Base-by-base conservation (phyloP, 148 eudicot genomes). In the Nepenthes mirabilis region DNA sequence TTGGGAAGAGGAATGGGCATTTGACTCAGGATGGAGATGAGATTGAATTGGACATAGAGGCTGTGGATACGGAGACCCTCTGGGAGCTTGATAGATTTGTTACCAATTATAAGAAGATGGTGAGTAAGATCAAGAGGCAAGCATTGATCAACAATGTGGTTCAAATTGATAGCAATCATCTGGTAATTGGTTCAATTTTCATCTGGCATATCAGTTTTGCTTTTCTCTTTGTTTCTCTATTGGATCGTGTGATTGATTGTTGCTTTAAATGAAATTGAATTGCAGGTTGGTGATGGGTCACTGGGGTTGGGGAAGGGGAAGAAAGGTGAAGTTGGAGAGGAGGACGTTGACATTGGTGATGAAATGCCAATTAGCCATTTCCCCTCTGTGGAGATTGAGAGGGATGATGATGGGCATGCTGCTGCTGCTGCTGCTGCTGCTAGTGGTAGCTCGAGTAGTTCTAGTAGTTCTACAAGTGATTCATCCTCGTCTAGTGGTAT, bases 71-170 rank as follows among this genome's bases (percentile, higher is more conserved):
- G 1, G 97, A 89, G 70, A 89, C 97, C 0, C 78, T 89, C 8
- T 89, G 97, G 97, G 97, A 89, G 71, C 87, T 89, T 36, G 97
- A 89, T 68, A 70, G 97, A 9, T 86, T 89, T 67, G 87, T 89
- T 12, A 86, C 89, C 1, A 86, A 89, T 70, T 83, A 83, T 80
- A 89, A 89, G 87, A 89, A 89, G 73, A 56, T 77, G 79, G 97
- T 59, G 5, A 86, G 94, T 58, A 89, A 89, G 80, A 70, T 70
- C 34, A 78, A 71, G 75, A 74, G 97, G 48, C 97, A 86, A 32
- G 85, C 82, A 5, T 72, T 89, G 51, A 70, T 89, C 50, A 61
- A 61, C 67, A 74, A 69, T 69, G 77, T 58, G 33, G 77, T 56
- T 64, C 56, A 33, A 12, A 13, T 43, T 52, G 54, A 58, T 13